Evolutionary conservation across 176 grass and related monocot species (phyloP).

Genomic region (Tuctoria greenei): DNA sequence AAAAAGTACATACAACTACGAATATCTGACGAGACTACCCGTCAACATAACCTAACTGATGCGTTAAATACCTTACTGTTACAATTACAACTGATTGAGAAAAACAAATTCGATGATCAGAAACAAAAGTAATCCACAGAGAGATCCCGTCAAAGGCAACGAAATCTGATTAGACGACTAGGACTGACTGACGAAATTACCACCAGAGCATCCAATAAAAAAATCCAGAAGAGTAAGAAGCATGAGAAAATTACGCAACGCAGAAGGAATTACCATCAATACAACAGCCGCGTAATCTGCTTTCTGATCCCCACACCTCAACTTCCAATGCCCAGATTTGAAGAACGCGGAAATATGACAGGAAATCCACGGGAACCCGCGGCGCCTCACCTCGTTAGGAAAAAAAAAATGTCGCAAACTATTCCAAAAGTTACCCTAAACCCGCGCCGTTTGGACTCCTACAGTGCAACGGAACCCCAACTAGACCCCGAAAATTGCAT

Average conservation of each 20-base stretch:
- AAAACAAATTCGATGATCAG: neutral
- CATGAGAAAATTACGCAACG: neutral
- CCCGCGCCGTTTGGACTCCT: neutral
- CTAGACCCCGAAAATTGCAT: neutral
- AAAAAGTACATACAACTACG: neutral
- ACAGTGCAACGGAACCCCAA: neutral
- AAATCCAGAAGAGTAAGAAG: neutral
- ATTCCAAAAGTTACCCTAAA: neutral
- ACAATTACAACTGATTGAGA: neutral
- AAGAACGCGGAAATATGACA: neutral
- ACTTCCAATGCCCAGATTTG: neutral
- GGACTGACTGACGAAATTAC: neutral
- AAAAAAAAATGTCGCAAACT: constrained; percentile 33
- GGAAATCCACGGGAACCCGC: neutral
- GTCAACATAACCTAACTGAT: neutral
- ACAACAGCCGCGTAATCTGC: neutral
- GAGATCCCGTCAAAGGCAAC: neutral
- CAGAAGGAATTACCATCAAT: neutral
- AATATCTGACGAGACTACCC: neutral
- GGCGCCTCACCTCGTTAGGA: neutral
- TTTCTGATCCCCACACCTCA: neutral
- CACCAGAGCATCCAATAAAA: neutral
- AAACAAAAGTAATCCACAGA: neutral
- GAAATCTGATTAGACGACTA: constrained; percentile 3
- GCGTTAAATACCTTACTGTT: neutral